A percentile compares a stretch with the other conserved stretches of the same genome.
Conservation (phyloP, 768 basidiomycete species). For the Ramaria rubella region DNA sequence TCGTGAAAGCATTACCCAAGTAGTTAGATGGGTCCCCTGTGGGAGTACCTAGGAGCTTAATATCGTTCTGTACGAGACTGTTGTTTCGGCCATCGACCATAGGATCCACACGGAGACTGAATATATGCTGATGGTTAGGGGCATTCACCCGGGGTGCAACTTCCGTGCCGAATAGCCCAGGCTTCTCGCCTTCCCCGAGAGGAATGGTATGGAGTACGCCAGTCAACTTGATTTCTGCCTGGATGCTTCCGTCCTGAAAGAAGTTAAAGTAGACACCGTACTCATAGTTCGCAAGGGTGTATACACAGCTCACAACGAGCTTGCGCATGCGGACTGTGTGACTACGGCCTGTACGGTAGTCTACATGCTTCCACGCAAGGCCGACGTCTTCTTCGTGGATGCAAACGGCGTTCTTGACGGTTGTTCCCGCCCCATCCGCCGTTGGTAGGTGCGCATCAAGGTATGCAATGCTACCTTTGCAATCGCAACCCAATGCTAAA, state of each 20-base stretch:
- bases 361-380: slow-evolving; percentile 85
- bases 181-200: slow-evolving; percentile 48
- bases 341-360: slow-evolving; percentile 76
- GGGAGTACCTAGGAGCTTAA: slow-evolving; percentile 52
- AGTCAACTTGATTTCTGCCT: slow-evolving; percentile 76
- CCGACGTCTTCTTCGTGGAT: slow-evolving; percentile 92
- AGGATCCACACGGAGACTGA: slow-evolving; percentile 70
- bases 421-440: no score
- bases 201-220: slow-evolving; percentile 77
- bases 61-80: slow-evolving; percentile 75
- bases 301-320: slow-evolving; percentile 82
- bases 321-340: slow-evolving; percentile 75
- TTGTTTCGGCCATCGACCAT: slow-evolving; percentile 87
- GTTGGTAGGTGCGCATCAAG: no score
- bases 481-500: no score
- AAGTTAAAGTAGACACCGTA: slow-evolving; percentile 84
- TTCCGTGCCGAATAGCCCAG: slow-evolving; percentile 59
- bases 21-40: slow-evolving; percentile 75
- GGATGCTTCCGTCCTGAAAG: slow-evolving; percentile 85
- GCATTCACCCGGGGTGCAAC: slow-evolving; percentile 82
- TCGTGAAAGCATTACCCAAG: slow-evolving; percentile 77
- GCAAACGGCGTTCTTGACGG: slow-evolving; percentile 86
- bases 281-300: slow-evolving; percentile 87
- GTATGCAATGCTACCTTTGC: no score
- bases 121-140: slow-evolving; percentile 81